These are phyloP conservation scores for Pichia sp. DNA, from an alignment of 1,139 yeast species.

Conservation along the genomic window DNA sequence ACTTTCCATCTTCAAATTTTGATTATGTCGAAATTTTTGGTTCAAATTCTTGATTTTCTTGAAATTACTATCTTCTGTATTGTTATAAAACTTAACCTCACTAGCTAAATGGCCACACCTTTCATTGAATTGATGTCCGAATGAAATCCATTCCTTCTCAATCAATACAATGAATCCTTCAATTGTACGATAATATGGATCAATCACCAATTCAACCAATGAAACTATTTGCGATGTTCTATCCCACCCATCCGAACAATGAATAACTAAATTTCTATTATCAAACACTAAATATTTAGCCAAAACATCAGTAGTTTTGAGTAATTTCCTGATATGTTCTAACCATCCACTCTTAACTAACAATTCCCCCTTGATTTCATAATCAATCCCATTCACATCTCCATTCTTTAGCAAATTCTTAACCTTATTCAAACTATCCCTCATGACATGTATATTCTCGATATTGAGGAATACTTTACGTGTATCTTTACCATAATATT, in stretches of 20 bases:
- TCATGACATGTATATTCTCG: conserved; percentile 91
- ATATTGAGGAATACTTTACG: conserved; percentile 74
- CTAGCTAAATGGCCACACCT: conserved; percentile 65
- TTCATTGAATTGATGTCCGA: conserved; percentile 86
- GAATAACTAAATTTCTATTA: conserved; percentile 76
- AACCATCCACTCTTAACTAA: conserved; percentile 75
- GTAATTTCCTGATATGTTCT: conserved; percentile 56
- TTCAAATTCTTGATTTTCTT: conserved; percentile 30
- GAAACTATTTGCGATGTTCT: conserved; percentile 87
- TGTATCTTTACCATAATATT: conserved; percentile 51
- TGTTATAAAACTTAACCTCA: conserved; percentile 32
- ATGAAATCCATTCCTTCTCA: conserved; percentile 93
- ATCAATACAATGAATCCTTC: conserved; percentile 80
- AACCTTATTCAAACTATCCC: conserved; percentile 69
- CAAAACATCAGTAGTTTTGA: conserved; percentile 72
- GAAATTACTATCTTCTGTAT: conserved; percentile 25
- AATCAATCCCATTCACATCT: conserved; percentile 36
- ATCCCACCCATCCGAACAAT: conserved; percentile 99
- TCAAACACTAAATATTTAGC: conserved; percentile 75
- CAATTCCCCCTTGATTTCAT: conserved; percentile 35
- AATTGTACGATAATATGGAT: conserved; percentile 81
- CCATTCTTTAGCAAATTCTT: conserved; percentile 59
- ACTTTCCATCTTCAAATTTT: conserved; percentile 52
- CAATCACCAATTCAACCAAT: conserved; percentile 76
- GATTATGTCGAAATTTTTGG: conserved; percentile 34